Percentiles rank a stretch among this genome's conserved stretches.
Evolutionary conservation across 2,329 filamentous ascomycete species (phyloP).

Genomic region (Aspergillus flavus): DNA sequence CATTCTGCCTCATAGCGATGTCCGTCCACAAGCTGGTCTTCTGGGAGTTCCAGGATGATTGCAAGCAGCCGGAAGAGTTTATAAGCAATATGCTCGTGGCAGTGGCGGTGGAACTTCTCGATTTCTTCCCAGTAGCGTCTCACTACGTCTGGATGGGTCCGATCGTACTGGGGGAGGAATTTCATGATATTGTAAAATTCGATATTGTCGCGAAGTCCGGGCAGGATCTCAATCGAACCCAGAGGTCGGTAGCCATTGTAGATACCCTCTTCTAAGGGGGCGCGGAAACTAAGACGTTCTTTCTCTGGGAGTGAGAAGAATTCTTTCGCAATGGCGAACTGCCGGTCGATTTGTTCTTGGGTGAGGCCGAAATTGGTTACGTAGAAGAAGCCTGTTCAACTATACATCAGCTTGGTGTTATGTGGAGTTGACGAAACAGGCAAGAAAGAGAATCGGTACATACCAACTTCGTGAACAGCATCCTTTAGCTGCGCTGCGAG

Average conservation of each 20-base stretch:
- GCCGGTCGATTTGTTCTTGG: conserved; percentile 60
- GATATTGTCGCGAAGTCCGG: conserved; percentile 52
- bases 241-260: conserved; percentile 59
- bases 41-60: conserved; percentile 60
- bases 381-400: conserved; percentile 58
- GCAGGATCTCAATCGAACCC: conserved; percentile 38
- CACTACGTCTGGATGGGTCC: conserved; percentile 52
- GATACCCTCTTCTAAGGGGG: conserved; percentile 53
- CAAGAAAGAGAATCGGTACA: background rate
- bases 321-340: conserved; percentile 61
- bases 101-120: conserved; percentile 54
- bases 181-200: conserved; percentile 66
- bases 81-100: conserved; percentile 59
- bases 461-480: conserved; percentile 50
- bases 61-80: conserved; percentile 61
- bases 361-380: conserved; percentile 61
- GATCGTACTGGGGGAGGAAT: conserved; percentile 50
- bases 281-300: conserved; percentile 59
- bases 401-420: background rate
- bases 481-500: conserved; percentile 58
- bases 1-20: conserved; percentile 60
- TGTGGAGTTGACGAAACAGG: background rate
- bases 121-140: conserved; percentile 56
- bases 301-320: conserved; percentile 58
- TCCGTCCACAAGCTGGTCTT: conserved; percentile 57